Evolutionary conservation across 2,329 filamentous ascomycete species (phyloP), one percentile per base, ranked within the genome.

Genomic region (Thelonectria rubi): DNA sequence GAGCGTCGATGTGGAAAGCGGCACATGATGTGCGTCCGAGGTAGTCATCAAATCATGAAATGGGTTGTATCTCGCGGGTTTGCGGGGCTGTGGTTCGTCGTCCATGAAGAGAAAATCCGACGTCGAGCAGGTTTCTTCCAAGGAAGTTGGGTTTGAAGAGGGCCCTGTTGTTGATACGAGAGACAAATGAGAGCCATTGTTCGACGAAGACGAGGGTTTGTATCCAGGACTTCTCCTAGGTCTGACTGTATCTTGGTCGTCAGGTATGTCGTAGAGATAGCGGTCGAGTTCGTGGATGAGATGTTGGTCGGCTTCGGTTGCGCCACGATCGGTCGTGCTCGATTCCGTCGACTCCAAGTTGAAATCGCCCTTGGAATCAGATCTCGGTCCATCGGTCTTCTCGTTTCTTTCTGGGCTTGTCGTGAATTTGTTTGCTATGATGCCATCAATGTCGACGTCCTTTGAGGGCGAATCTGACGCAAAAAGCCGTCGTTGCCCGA

Each of bases 1-100:
- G 3, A 80, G 73, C 1, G 77, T 75, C 3, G 69, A 65, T 15
- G 76, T 67, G 1, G 72, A 72, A 6, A 80, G 63, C 24, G 66
- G 61, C n/a, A 72, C 65, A 21, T 75, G 70, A 3, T 69, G 67
- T 1, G 40, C 43, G 43, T 58, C 17, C 53, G 45, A 5, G n/a
- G 11, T 43, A 20, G 30, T 20, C 14, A 10, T 8, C 11, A 55
- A 45, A 15, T 59, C 67, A 20, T 5, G 18, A 24, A 11, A 15
- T 24, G n/a, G 20, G 43, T 47, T 5, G 43, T 2, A 5, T 50
- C 21, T 24, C 24, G 24, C 4, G 24, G 24, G 4, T 7, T 24
- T 24, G 24, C 24, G 24, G 24, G 24, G 24, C 4, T 7, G 24
- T 24, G 24, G 24, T 24, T 24, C 32, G 26, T 57, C 45, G 30